A percentile compares a stretch with the other conserved stretches of the same genome.
These are phyloP conservation scores for Quaeritorhiza haematococci DNA, from an alignment of 371 early-diverging fungal genomes.

Conservation along the genomic window DNA sequence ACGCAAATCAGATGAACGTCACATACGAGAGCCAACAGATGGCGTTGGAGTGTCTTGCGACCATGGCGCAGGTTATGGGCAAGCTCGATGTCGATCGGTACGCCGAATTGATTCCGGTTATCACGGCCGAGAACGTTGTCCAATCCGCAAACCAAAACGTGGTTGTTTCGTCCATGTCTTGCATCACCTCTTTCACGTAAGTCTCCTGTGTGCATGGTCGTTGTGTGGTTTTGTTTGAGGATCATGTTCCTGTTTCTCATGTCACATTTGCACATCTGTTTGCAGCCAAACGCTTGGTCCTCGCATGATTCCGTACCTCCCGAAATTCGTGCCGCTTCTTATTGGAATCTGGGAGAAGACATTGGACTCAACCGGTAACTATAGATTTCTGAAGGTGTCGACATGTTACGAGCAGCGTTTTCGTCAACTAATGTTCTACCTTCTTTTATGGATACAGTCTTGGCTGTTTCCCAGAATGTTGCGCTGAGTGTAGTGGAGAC, in stretches of 20 bases:
- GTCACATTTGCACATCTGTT: no score
- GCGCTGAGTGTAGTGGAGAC: conserved; percentile 64
- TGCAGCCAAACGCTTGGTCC: not conserved
- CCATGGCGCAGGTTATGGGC: conserved; percentile 65
- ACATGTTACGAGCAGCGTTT: no score
- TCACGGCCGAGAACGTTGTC: conserved; percentile 57
- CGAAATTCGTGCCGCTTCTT: not conserved
- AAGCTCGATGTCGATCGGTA: conserved; percentile 58
- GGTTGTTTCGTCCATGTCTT: conserved; percentile 66
- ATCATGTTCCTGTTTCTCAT: no score
- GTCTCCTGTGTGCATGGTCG: no score
- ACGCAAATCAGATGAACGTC: conserved; percentile 37
- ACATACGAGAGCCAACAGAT: conserved; percentile 79
- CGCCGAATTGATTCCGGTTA: conserved; percentile 46
- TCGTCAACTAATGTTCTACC: no score
- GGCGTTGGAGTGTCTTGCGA: conserved; percentile 71
- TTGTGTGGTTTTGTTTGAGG: no score
- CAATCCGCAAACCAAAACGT: conserved; percentile 53
- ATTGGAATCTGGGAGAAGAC: no score
- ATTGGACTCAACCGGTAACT: no score
- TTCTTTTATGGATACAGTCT: no score
- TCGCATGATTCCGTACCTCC: not conserved
- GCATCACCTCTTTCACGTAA: conserved; percentile 58
- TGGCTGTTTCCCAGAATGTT: no score
- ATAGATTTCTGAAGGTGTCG: no score